These are phyloP conservation scores for Colletotrichum limetticola DNA, from an alignment of 2,329 filamentous ascomycete genomes.

Conservation along the genomic window DNA sequence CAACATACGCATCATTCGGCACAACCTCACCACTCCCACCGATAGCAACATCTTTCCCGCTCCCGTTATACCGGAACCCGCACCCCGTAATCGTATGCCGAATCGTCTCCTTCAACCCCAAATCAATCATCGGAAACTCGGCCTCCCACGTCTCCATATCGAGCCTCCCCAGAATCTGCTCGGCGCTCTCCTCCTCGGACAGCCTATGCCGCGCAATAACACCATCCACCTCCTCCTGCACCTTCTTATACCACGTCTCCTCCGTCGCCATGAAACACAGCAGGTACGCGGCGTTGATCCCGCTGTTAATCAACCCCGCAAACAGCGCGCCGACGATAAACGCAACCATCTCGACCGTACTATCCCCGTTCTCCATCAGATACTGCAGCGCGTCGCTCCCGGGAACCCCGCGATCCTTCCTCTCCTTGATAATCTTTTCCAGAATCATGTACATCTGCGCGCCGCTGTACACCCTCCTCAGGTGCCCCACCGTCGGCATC, in stretches of 20 bases:
- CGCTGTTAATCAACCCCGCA: slow-evolving; percentile 67
- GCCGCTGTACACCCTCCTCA: slow-evolving; percentile 56
- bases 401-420: slow-evolving; percentile 52
- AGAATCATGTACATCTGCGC: slow-evolving; percentile 60
- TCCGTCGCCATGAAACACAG: slow-evolving; percentile 60
- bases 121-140: slow-evolving; percentile 62
- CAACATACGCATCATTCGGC: slow-evolving; percentile 57
- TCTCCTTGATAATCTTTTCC: slow-evolving; percentile 56
- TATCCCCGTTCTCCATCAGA: slow-evolving; percentile 62
- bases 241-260: slow-evolving; percentile 55
- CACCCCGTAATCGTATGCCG: slow-evolving; percentile 59
- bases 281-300: slow-evolving; percentile 65
- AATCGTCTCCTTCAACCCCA: slow-evolving; percentile 64
- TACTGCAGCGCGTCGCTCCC: slow-evolving; percentile 63
- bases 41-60: slow-evolving; percentile 55
- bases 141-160: slow-evolving; percentile 64
- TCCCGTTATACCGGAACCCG: slow-evolving; percentile 62
- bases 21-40: slow-evolving; percentile 59
- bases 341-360: slow-evolving; percentile 52
- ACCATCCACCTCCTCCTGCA: slow-evolving; percentile 58
- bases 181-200: slow-evolving; percentile 41
- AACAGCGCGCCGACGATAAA: slow-evolving; percentile 66
- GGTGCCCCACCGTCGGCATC: slow-evolving; percentile 56
- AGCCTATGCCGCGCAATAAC: slow-evolving; percentile 55
- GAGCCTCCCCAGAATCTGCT: slow-evolving; percentile 54